phyloP scores from a whole-genome alignment of 257 asterid species.

The Cynanchum wilfordii region DNA sequence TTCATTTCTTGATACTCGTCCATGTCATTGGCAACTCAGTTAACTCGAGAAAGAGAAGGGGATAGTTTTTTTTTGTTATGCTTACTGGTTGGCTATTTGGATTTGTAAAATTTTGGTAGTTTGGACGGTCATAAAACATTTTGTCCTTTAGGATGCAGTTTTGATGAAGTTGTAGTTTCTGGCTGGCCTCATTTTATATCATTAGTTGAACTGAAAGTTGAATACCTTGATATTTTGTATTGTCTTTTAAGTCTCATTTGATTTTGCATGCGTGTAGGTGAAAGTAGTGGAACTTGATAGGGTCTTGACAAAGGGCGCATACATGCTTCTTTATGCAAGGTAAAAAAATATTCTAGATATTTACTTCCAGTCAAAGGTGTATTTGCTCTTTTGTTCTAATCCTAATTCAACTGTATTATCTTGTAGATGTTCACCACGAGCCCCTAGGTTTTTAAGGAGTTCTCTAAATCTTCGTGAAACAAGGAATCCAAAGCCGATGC shows the following conservation, averaged over 20 bases:
- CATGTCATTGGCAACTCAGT: not conserved
- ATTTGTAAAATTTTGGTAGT: not conserved
- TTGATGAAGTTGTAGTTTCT: not conserved
- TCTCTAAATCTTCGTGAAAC: conserved; percentile 29
- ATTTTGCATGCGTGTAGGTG: conserved; percentile 34
- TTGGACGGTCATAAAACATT: not conserved
- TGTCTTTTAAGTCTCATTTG: not conserved
- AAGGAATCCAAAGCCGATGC: conserved; percentile 30
- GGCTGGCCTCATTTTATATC: not conserved
- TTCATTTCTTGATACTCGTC: not conserved
- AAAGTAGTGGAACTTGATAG: conserved; percentile 51
- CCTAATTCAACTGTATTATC: conserved; percentile 17
- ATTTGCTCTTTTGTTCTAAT: conserved; percentile 1
- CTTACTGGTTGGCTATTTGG: not conserved
- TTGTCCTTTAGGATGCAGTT: not conserved
- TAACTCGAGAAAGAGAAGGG: not conserved
- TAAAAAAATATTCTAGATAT: conserved; percentile 21
- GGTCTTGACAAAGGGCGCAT: conserved; percentile 61
- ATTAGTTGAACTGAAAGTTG: not conserved
- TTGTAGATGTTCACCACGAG: conserved; percentile 78
- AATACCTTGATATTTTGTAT: not conserved
- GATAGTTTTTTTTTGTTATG: not conserved
- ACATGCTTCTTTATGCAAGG: conserved; percentile 90
- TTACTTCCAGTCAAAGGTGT: not conserved
- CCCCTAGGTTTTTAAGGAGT: conserved; percentile 56